These are phyloP conservation scores for Botrytis pseudocinerea DNA, from an alignment of 2,329 filamentous ascomycete species.

Conservation along the genomic window DNA sequence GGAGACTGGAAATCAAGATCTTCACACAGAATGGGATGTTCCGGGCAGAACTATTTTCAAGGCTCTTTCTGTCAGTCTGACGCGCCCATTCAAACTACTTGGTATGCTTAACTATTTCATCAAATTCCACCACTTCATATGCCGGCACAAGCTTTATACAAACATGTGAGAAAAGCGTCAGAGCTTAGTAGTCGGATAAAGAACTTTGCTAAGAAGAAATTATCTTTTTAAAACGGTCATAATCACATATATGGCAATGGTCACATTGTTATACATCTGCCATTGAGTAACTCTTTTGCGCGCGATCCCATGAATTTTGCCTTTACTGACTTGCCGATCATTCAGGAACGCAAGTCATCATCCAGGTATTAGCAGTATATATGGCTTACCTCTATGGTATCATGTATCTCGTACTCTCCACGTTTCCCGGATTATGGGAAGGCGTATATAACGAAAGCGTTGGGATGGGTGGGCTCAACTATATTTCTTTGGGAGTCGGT, in stretches of 20 bases:
- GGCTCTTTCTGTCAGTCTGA: constrained; percentile 46
- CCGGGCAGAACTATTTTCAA: constrained; percentile 40
- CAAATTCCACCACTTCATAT: not conserved
- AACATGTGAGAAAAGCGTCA: not conserved
- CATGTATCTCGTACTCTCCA: constrained; percentile 58
- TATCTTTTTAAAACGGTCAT: not conserved
- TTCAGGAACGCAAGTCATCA: constrained; percentile 50
- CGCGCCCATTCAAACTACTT: constrained; percentile 52
- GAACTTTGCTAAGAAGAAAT: not conserved
- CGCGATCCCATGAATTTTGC: not conserved
- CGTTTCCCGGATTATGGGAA: constrained; percentile 60
- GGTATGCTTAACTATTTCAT: not conserved
- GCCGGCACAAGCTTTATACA: not conserved
- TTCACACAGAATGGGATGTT: constrained; percentile 52
- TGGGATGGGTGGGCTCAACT: constrained; percentile 58
- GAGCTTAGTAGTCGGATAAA: not conserved
- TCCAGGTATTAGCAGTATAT: constrained; percentile 54
- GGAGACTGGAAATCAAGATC: constrained; percentile 51
- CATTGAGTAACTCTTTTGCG: not conserved
- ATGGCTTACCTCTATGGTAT: constrained; percentile 54
- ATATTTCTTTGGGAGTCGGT: constrained; percentile 52
- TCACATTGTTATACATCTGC: not conserved
- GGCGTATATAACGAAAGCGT: constrained; percentile 55
- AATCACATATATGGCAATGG: not conserved
- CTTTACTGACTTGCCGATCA: not conserved